These are phyloP conservation scores for Sphaerulina vaccinii DNA, from an alignment of 2,329 filamentous ascomycete species.

Conservation along the genomic window DNA sequence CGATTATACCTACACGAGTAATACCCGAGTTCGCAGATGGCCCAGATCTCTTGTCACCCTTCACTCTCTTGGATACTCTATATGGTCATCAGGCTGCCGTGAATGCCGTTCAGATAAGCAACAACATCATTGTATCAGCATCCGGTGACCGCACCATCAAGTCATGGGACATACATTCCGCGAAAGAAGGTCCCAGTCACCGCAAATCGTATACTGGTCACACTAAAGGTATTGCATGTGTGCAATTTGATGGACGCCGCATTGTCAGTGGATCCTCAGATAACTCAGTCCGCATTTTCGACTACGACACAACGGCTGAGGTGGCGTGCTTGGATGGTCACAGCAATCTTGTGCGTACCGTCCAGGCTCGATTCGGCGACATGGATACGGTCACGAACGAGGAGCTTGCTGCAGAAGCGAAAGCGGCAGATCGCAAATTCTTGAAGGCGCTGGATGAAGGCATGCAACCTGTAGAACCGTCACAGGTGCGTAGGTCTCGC, in stretches of 20 bases:
- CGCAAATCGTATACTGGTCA: constrained; percentile 73
- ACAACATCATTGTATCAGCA: constrained; percentile 84
- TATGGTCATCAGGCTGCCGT: constrained; percentile 88
- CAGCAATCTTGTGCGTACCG: constrained; percentile 80
- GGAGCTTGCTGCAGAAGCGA: constrained; percentile 71
- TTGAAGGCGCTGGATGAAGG: constrained; percentile 57
- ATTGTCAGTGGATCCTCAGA: constrained; percentile 97
- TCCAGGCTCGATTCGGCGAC: constrained; percentile 93
- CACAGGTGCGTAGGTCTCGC: constrained; percentile 37
- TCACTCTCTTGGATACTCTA: constrained; percentile 73
- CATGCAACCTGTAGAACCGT: constrained; percentile 36
- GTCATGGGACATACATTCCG: constrained; percentile 86
- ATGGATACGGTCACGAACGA: constrained; percentile 70
- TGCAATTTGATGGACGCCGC: constrained; percentile 89
- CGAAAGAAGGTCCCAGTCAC: constrained; percentile 44
- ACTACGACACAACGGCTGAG: constrained; percentile 79
- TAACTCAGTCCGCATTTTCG: constrained; percentile 93
- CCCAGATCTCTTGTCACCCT: constrained; percentile 60
- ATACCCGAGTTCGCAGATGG: constrained; percentile 42
- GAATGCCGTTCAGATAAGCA: constrained; percentile 89
- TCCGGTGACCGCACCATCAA: constrained; percentile 93
- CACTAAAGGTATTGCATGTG: constrained; percentile 92
- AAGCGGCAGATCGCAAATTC: constrained; percentile 70
- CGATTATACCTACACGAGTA: constrained; percentile 36
- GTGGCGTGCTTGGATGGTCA: constrained; percentile 85